Base-by-base conservation (phyloP, 495 filamentous ascomycete genomes). In the Parachaetomium inaequale region DNA sequence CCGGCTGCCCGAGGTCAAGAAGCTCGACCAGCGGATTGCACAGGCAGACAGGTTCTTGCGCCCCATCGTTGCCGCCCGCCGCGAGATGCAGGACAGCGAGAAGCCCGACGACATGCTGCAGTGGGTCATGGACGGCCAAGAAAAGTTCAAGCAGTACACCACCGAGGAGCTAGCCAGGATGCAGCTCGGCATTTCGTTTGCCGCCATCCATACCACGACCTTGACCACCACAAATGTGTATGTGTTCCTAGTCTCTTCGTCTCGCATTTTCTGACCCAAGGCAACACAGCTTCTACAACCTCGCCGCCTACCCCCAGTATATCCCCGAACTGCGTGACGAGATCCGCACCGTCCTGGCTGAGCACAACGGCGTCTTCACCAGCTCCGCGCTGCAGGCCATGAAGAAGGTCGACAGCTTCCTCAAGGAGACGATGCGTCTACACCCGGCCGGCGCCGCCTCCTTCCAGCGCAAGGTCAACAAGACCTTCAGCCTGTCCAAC, bases 311-410 rank as follows among this genome's bases (percentile, higher is more conserved):
- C 31, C 80, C 79, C 1, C 72, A 81, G 47, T 76, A 76, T 61
- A 64, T 82, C 11, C 60, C 76, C 4, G 71, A 72, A 15, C 70
- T 88, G 1, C 75, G 84, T 4, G 76, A 81, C 32, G 87, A 89
- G 64, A 75, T 86, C 34, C 47, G 53, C 11, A n/a, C 58, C 6
- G 69, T 72, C 10, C 66, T 77, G 1, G 63, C 68, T 0, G 68
- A 63, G 19, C 60, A 73, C 58, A 43, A 66, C 50, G 70, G 67
- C 51, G 58, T 58, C 12, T 78, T 73, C 49, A 68, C 65, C 34
- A 66, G 61, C 25, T 17, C 52, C 0, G 72, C 69, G 7, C 59
- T 76, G 7, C 71, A 73, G 17, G 50, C 60, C 61, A 74, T 75
- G 72, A 73, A 72, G 56, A 74, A 71, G 42, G 40, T 74, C 28